Evolutionary conservation across 495 filamentous ascomycete genomes (phyloP).

Genomic region (Aspergillus olivimuriae): DNA sequence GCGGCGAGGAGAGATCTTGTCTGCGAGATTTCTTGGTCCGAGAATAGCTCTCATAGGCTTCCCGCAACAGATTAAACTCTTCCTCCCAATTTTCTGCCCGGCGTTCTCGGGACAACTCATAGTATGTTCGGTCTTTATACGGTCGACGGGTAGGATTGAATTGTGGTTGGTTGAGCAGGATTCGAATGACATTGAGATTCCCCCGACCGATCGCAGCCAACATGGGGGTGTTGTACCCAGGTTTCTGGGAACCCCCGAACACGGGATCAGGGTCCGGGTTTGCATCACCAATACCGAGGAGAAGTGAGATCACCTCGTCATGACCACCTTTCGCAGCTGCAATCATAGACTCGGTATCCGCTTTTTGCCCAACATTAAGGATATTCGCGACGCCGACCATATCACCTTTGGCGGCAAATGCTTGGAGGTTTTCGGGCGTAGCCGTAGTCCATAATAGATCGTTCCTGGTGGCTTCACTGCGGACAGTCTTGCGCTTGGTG

Average conservation of each 20-base stretch:
- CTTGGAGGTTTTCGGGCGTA: constrained; percentile 64
- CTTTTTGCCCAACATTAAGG: constrained; percentile 65
- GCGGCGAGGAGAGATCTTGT: constrained; percentile 43
- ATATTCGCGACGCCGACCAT: constrained; percentile 71
- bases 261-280: constrained; percentile 73
- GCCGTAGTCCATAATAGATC: constrained; percentile 56
- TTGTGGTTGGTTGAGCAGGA: constrained; percentile 68
- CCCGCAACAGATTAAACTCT: constrained; percentile 74
- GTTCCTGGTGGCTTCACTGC: constrained; percentile 55
- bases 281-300: constrained; percentile 73
- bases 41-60: constrained; percentile 62
- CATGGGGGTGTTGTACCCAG: constrained; percentile 76
- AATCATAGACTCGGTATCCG: constrained; percentile 79
- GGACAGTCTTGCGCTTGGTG: constrained; percentile 46
- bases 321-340: constrained; percentile 92
- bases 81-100: constrained; percentile 84
- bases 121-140: constrained; percentile 67
- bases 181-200: constrained; percentile 71
- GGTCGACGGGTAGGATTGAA: constrained; percentile 71
- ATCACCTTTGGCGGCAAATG: constrained; percentile 79
- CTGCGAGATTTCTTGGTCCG: constrained; percentile 39
- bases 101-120: constrained; percentile 74
- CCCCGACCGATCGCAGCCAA: constrained; percentile 88
- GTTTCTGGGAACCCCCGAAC: constrained; percentile 34
- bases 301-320: constrained; percentile 72